Conservation (phyloP, 2,329 filamentous ascomycete genomes). For the Truncatella angustata region DNA sequence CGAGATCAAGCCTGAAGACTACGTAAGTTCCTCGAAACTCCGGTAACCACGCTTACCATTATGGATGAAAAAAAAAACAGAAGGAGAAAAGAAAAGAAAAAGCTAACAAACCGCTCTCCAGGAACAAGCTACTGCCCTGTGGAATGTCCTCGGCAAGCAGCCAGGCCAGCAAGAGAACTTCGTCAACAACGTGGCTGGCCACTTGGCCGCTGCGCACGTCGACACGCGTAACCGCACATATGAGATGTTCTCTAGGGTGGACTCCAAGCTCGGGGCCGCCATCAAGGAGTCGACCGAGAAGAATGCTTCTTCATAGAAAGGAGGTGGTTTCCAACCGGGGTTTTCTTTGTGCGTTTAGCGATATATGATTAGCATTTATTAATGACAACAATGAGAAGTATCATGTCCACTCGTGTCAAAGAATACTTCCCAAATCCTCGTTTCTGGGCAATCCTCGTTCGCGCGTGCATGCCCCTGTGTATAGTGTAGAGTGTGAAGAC, state of each 20-base stretch:
- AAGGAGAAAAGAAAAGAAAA: too few species aligned
- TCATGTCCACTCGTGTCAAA: too few species aligned
- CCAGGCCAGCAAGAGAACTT: conserved; percentile 61
- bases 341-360: neutral
- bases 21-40: conserved; percentile 22
- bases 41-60: too few species aligned
- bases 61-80: too few species aligned
- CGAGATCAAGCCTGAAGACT: conserved; percentile 48
- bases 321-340: neutral
- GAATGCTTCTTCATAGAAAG: conserved; percentile 15
- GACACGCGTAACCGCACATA: conserved; percentile 58
- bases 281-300: conserved; percentile 54
- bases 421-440: too few species aligned
- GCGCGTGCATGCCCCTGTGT: too few species aligned
- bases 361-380: neutral
- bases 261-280: conserved; percentile 48
- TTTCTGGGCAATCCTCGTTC: too few species aligned
- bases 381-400: neutral
- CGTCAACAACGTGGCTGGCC: conserved; percentile 56
- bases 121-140: conserved; percentile 37
- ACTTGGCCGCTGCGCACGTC: conserved; percentile 51
- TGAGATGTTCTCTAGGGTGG: conserved; percentile 59
- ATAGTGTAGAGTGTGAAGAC: too few species aligned
- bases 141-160: conserved; percentile 45
- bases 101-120: neutral